Base-by-base conservation (phyloP, 345 rosid species). In the Sapria himalayana region DNA sequence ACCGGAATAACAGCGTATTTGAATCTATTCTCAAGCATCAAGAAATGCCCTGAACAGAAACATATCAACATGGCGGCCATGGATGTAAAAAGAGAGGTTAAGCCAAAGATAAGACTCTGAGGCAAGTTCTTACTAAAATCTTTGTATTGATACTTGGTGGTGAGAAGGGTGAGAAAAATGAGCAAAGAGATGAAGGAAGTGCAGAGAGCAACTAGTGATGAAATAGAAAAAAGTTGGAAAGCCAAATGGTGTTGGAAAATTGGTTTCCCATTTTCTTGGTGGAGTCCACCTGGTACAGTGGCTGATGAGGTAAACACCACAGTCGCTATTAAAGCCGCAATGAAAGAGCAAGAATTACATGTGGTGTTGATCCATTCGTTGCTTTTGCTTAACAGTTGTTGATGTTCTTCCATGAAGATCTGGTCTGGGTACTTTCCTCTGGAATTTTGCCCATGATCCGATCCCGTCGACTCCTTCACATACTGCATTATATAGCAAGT, bases 41-140 rank as follows among this genome's bases (percentile, higher is more conserved):
- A 69, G 46, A 63, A 73, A 48, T 73, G 80, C 3, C 80, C 76
- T 1, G 76, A 53, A 32, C 76, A 69, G 27, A 69, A 73, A 2
- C 67, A 64, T 7, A 71, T 39, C 32, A 65, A 19, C 41, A 62
- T 54, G 3, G 70, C 33, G 12, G 63, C 68, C 22, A 69, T 69
- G 29, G 71, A 65, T 15, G 55, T 43, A 25, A 64, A 61, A 16
- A 64, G 52, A 7, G 71, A 55, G 6, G 71, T 58, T 25, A 69
- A 35, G 1, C 75, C 71, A 0, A 61, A 11, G 41, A 64, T 42
- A 10, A 69, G 66, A 45, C 56, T 61, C 32, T 56, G 23, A 0
- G 68, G 71, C 29, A 69, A 34, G 27, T 48, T 54, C 6, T 7
- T 46, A 9, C 46, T 51, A 25, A 69, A 69, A 41, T 69, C 75